Conservation (phyloP, 2,329 filamentous ascomycete species). For the Alternaria sp. region DNA sequence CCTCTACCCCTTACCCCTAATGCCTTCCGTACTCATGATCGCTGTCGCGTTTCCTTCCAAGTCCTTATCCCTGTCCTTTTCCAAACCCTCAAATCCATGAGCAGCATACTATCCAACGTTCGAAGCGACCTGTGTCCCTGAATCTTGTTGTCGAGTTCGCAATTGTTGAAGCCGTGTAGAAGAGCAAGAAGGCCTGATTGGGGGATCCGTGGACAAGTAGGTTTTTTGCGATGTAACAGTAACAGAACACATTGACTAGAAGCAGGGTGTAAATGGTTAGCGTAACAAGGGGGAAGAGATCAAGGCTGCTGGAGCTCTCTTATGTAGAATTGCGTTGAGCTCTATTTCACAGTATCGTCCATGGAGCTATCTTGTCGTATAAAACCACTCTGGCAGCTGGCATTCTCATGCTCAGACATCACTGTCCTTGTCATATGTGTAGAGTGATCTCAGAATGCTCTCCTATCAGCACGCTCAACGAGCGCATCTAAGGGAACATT, state of each 20-base stretch:
- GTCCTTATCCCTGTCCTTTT: not conserved
- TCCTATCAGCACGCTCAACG: not conserved
- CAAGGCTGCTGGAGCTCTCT: not conserved
- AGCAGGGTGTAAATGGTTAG: not conserved
- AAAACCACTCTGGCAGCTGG: not conserved
- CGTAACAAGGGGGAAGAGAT: not conserved
- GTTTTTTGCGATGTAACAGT: not conserved
- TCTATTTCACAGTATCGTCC: not conserved
- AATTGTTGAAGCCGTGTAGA: not conserved
- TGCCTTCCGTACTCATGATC: not conserved
- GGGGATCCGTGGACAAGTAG: not conserved
- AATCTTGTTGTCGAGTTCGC: not conserved
- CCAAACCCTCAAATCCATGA: not conserved
- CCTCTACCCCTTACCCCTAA: not conserved
- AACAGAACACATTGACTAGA: not conserved
- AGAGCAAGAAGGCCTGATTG: not conserved
- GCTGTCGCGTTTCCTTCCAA: not conserved
- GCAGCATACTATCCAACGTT: not conserved
- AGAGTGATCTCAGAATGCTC: not conserved
- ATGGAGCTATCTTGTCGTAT: not conserved
- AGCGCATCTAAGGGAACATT: not conserved
- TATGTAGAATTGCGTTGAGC: not conserved
- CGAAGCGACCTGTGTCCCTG: not conserved
- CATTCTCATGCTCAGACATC: not conserved
- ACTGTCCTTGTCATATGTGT: not conserved